Conservation (phyloP, 2,329 filamentous ascomycete genomes). For the Aspergillus ibericus region DNA sequence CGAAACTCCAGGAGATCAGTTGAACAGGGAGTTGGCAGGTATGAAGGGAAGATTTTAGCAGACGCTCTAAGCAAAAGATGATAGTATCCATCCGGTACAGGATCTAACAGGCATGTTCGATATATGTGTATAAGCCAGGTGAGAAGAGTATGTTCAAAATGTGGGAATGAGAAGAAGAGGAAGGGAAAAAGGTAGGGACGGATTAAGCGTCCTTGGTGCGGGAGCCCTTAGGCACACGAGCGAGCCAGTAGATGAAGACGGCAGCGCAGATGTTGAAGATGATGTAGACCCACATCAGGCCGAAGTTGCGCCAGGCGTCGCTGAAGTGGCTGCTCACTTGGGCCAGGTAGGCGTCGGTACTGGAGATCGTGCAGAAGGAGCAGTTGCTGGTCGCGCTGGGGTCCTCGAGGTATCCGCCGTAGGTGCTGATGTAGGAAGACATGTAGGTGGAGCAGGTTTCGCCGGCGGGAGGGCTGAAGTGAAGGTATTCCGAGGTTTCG, state of each 20-base stretch:
- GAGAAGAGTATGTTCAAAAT: background rate
- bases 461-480: slow-evolving; percentile 52
- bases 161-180: background rate
- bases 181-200: background rate
- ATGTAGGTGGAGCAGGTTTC: slow-evolving; percentile 61
- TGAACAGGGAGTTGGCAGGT: background rate
- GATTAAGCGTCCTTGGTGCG: slow-evolving; percentile 20
- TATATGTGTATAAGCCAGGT: background rate
- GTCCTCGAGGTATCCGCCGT: slow-evolving; percentile 47
- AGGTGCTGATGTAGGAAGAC: slow-evolving; percentile 36
- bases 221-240: slow-evolving; percentile 53
- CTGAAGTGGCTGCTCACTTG: slow-evolving; percentile 44
- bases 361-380: slow-evolving; percentile 49
- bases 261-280: slow-evolving; percentile 63
- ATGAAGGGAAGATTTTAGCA: background rate
- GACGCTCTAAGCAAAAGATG: background rate
- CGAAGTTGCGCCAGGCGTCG: slow-evolving; percentile 68
- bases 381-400: slow-evolving; percentile 48
- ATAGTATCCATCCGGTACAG: background rate
- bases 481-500: slow-evolving; percentile 32
- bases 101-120: background rate
- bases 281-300: slow-evolving; percentile 67
- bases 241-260: slow-evolving; percentile 62
- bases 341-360: slow-evolving; percentile 51
- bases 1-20: no score